Conservation (phyloP, 1,284 basidiomycete genomes). For the Leccinum colubrinum region DNA sequence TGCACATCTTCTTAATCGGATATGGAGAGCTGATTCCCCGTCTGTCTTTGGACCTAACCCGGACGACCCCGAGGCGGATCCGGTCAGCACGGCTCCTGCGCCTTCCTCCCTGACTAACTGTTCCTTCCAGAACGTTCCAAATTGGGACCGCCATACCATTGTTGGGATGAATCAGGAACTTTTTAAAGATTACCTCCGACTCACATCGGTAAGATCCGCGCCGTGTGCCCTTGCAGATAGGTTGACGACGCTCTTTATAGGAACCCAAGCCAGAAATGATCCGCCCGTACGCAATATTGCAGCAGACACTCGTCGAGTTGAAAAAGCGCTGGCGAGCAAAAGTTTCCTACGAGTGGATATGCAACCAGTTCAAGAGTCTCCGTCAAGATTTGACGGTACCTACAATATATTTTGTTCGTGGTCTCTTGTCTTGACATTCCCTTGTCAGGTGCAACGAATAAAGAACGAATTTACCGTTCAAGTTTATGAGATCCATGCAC, state of each 20-base stretch:
- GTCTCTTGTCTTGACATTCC: constrained; percentile 20
- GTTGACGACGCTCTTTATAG: constrained; percentile 39
- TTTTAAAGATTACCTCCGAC: constrained; percentile 94
- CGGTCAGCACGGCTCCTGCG: constrained; percentile 44
- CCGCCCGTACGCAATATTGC: constrained; percentile 83
- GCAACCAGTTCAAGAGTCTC: constrained; percentile 97
- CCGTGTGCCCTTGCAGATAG: not conserved
- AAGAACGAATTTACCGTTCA: constrained; percentile 98
- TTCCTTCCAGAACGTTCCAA: constrained; percentile 78
- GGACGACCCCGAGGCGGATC: constrained; percentile 70
- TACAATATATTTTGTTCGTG: constrained; percentile 33
- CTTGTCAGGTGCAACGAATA: constrained; percentile 91
- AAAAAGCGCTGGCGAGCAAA: constrained; percentile 90
- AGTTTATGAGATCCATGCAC: constrained; percentile 98
- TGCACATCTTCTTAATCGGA: constrained; percentile 49
- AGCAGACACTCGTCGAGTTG: constrained; percentile 84
- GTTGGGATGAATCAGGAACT: constrained; percentile 87
- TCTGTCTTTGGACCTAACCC: constrained; percentile 42
- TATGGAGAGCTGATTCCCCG: constrained; percentile 44
- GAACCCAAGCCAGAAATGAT: constrained; percentile 96
- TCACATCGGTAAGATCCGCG: constrained; percentile 75
- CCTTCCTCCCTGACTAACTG: constrained; percentile 10
- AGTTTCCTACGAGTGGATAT: constrained; percentile 89
- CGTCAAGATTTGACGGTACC: constrained; percentile 93
- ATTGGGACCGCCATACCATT: constrained; percentile 96